Evolutionary conservation across 345 rosid species (phyloP).

Genomic region (Rubroshorea leprosula): DNA sequence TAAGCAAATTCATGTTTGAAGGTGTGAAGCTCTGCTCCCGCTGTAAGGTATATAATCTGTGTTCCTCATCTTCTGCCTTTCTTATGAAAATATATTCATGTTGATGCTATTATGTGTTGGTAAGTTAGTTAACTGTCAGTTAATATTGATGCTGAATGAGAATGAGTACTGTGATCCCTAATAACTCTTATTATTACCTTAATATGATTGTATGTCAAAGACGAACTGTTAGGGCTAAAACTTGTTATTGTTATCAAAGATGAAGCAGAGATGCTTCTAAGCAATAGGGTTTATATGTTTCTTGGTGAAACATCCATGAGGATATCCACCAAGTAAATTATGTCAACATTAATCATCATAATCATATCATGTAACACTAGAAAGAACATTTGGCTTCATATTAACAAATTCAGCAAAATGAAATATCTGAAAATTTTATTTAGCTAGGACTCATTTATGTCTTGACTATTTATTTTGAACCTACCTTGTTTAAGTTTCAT

Average conservation of each 20-base stretch:
- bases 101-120: too few relatives aligned
- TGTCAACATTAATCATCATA: too few relatives aligned
- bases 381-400: too few relatives aligned
- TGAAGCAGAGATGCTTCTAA: not conserved
- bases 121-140: not conserved
- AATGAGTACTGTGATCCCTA: not conserved
- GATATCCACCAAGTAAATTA: too few relatives aligned
- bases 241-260: not conserved
- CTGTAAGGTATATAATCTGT: slow-evolving; percentile 55
- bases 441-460: too few relatives aligned
- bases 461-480: too few relatives aligned
- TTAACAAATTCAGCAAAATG: too few relatives aligned
- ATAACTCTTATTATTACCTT: not conserved
- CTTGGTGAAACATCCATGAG: too few relatives aligned
- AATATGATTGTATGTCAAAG: not conserved
- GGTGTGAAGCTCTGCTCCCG: slow-evolving; percentile 77
- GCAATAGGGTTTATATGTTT: too few relatives aligned
- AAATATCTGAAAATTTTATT: too few relatives aligned
- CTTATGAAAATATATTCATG: not conserved
- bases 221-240: not conserved
- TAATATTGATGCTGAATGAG: not conserved
- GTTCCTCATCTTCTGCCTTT: not conserved
- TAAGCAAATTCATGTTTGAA: slow-evolving; percentile 43
- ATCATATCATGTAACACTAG: too few relatives aligned
- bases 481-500: too few relatives aligned